Base-by-base conservation (phyloP, 2,329 filamentous ascomycete species). In the Endothia cerciana region DNA sequence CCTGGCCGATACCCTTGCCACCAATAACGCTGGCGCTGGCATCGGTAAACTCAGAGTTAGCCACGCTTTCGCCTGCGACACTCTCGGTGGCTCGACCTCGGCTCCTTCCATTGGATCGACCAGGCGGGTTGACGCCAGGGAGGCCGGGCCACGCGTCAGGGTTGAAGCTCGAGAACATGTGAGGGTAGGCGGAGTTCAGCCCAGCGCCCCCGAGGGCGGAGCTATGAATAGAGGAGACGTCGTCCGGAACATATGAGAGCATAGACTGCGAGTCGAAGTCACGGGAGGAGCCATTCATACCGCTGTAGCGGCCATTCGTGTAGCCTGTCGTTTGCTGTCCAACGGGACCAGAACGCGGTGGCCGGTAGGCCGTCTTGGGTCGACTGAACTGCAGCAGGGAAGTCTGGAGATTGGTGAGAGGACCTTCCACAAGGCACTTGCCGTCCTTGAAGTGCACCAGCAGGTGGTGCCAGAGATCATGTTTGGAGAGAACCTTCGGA, bases 401-500 rank as follows among this genome's bases (percentile, higher is more conserved):
- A 33, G 93, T 91, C 78, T 98, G 95, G n/a, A 99, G 84, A 75
- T 99, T 99, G 69, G 91, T 95, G 70, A 99, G 83, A 25, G 95
- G 94, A 0, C 95, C 95, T 77, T 99, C 95, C 6, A 99, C 95
- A 15, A 99, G 87, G 76, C 94, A 98, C 73, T 97, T 96, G 72
- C 89, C 89, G 76, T 98, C 94, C 82, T 98, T 98, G 85, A 97
- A 99, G 77, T 99, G 95, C 47, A 94, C 85, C 43, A 99, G 84
- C 33, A 99, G 87, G 74, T 94, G 94, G 77, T 99, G 95, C 95
- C 95, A 99, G 47, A 99, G 84, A 69, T 97, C 95, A 76, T 99
- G 95, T 83, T 99, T 99, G 49, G 94, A 95, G 53, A 99, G 82
- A 45, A 99, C 94, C 81, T 98, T 98, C 40, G 95, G 95, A 74